Base-by-base conservation (phyloP, 176 grass and related monocot genomes). In the Rhynchospora breviuscula region DNA sequence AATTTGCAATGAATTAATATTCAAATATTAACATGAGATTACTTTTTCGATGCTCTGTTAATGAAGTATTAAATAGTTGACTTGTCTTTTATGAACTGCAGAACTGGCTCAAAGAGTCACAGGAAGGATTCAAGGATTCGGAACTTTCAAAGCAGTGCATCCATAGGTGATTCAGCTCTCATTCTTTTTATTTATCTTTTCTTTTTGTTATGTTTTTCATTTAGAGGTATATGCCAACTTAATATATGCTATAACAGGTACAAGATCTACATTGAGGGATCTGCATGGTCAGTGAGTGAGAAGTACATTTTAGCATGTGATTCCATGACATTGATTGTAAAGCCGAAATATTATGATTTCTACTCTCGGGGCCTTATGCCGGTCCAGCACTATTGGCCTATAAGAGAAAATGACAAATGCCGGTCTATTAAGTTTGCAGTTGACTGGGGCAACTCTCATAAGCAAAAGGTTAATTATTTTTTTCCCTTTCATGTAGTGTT, bases 251-350 rank as follows among this genome's bases (percentile, higher is more conserved):
- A 63, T 59, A 58, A 46, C 44, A 97, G 92, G 66, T 95, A 92
- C 78, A 93, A 95, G 88, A 99, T 99, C 31, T 99, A 95, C 85
- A 83, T 95, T 8, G 96, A 99, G 86, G 96, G 96, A 9, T 84
- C 83, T 17, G 93, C 93, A n/a, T 99, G 93, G 91, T 99, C 96
- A 8, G 86, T 99, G 60, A 99, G 96, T 86, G 80, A 93, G 83
- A 99, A 93, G 64, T 99, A 99, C 80, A 99, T 95, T 85, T 76
- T 99, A 74, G 93, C 91, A 84, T 99, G 96, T 53, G 87, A 99
- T 90, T 99, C 93, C 6, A 82, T 92, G 88, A 87, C 91, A 67
- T 46, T 99, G 56, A 52, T 99, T 65, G 81, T 95, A 79, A 93
- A 84, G 46, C 88, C 93, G 15, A 93, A 77, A 68, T 99, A 89